phyloP scores from a whole-genome alignment of 2,329 filamentous ascomycete genomes.

The Penicillium freii region DNA sequence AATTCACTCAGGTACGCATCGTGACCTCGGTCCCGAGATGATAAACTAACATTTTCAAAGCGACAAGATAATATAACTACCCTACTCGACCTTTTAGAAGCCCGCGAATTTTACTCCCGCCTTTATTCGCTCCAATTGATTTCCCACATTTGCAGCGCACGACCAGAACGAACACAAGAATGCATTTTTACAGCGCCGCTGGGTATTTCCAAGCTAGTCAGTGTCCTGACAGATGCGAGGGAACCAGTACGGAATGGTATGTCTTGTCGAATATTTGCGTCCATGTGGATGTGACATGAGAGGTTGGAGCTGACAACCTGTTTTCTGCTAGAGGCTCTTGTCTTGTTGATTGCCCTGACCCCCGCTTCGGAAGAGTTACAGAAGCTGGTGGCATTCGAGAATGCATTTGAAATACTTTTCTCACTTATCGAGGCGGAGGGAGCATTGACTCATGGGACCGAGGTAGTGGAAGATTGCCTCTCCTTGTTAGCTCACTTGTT shows the following conservation, averaged over 20 bases:
- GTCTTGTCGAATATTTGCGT: constrained; percentile 2
- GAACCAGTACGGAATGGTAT: constrained; percentile 79
- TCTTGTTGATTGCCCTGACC: constrained; percentile 84
- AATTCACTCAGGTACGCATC: constrained; percentile 78
- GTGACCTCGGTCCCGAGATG: constrained; percentile 10
- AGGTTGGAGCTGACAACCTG: constrained; percentile 3
- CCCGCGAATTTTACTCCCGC: constrained; percentile 82
- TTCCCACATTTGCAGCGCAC: constrained; percentile 76
- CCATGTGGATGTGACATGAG: not conserved
- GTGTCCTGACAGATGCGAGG: constrained; percentile 75
- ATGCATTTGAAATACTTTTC: constrained; percentile 86
- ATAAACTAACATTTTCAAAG: constrained; percentile 54
- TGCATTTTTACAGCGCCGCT: constrained; percentile 86
- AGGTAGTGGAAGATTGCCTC: constrained; percentile 87
- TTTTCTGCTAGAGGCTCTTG: constrained; percentile 63
- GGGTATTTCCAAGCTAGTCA: constrained; percentile 82
- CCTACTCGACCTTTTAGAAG: constrained; percentile 84
- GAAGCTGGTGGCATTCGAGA: constrained; percentile 93
- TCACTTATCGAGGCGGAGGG: constrained; percentile 79
- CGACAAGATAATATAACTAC: constrained; percentile 94
- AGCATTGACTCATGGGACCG: constrained; percentile 74
- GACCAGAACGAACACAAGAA: constrained; percentile 90
- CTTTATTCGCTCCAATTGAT: constrained; percentile 90
- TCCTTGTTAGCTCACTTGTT: constrained; percentile 88
- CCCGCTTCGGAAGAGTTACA: constrained; percentile 84